Conservation (phyloP, 176 grass and related monocot species). For the Zizania latifolia region DNA sequence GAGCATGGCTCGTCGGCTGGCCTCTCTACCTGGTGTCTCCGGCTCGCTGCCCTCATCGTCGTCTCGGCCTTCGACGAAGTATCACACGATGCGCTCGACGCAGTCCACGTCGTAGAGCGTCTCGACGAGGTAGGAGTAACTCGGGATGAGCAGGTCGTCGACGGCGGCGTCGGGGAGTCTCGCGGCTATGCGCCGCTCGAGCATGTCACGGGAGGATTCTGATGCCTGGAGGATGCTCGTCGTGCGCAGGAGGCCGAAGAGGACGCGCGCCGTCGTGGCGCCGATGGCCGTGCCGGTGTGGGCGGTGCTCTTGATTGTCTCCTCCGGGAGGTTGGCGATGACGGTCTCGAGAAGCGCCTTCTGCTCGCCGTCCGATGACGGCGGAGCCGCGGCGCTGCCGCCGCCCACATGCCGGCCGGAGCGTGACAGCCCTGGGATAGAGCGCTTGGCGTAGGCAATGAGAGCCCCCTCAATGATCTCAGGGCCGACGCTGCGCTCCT, state of each 20-base stretch:
- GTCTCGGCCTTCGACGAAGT: slow-evolving; percentile 59
- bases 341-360: slow-evolving; percentile 80
- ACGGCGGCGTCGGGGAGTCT: slow-evolving; percentile 63
- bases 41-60: slow-evolving; percentile 37
- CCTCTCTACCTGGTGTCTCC: slow-evolving; percentile 30
- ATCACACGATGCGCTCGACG: slow-evolving; percentile 64
- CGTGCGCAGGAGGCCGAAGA: slow-evolving; percentile 88
- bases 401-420: slow-evolving; percentile 44
- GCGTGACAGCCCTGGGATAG: slow-evolving; percentile 78
- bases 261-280: slow-evolving; percentile 59
- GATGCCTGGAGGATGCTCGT: slow-evolving; percentile 75
- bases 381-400: neutral
- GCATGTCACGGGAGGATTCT: slow-evolving; percentile 47
- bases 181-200: slow-evolving; percentile 69
- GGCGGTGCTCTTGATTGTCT: slow-evolving; percentile 49
- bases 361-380: slow-evolving; percentile 57
- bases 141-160: slow-evolving; percentile 90
- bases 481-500: slow-evolving; percentile 48
- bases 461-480: slow-evolving; percentile 75
- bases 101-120: slow-evolving; percentile 98
- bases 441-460: slow-evolving; percentile 86
- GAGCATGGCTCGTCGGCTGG: slow-evolving; percentile 36
- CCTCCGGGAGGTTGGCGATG: slow-evolving; percentile 80
- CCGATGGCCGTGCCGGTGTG: slow-evolving; percentile 47
- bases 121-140: slow-evolving; percentile 91